Evolutionary conservation across 495 filamentous ascomycete genomes (phyloP).

Genomic region (Jackrogersella multiformis): DNA sequence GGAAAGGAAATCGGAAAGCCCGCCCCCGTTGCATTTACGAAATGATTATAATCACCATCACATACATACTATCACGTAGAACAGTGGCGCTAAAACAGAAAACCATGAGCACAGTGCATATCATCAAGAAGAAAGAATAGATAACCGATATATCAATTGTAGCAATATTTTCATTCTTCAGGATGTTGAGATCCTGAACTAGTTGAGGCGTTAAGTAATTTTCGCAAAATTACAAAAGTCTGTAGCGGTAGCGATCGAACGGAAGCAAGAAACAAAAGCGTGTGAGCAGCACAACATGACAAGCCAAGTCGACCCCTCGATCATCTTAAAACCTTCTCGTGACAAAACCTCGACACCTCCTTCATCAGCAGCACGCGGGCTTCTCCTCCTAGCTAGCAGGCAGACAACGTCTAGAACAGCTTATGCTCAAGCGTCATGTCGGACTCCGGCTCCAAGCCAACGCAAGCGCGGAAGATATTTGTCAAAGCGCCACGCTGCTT

Average conservation of each 20-base stretch:
- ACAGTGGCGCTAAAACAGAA: background rate
- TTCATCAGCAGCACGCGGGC: background rate
- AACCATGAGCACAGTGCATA: background rate
- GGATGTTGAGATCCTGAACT: conserved; percentile 38
- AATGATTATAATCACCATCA: too few relatives aligned
- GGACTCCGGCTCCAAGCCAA: conserved; percentile 96
- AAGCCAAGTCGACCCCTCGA: background rate
- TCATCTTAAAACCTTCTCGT: background rate
- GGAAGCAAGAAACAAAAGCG: background rate
- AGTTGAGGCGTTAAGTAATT: conserved; percentile 34
- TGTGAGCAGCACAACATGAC: background rate
- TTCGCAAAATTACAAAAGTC: background rate
- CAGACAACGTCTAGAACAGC: conserved; percentile 68
- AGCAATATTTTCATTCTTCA: background rate
- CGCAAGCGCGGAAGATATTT: conserved; percentile 99
- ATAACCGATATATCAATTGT: conserved; percentile 1
- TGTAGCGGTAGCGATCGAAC: conserved; percentile 2
- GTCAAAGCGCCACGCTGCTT: conserved; percentile 95
- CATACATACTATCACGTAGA: too few relatives aligned
- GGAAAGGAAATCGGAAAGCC: background rate
- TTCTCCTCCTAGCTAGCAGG: background rate
- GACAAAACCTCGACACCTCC: background rate
- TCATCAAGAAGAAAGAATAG: background rate
- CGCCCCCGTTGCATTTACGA: conserved; percentile 2
- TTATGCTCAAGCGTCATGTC: conserved; percentile 99